These are phyloP conservation scores for Aspergillus panamensis DNA, from an alignment of 495 filamentous ascomycete genomes.

Conservation along the genomic window DNA sequence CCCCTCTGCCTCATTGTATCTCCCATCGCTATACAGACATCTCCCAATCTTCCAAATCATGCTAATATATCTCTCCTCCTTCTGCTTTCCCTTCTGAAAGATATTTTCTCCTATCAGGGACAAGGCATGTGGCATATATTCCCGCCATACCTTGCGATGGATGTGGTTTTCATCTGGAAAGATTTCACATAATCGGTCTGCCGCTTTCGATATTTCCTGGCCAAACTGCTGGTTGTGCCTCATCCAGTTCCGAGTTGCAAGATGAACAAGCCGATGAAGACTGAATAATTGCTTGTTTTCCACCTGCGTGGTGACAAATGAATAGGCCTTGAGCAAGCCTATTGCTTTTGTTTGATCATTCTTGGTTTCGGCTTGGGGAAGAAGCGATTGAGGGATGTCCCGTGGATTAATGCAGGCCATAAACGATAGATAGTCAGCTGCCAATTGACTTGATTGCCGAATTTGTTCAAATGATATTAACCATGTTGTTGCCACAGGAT, in stretches of 20 bases:
- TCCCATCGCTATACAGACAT: neutral
- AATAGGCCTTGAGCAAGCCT: conserved; percentile 24
- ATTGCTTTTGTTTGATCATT: conserved; percentile 17
- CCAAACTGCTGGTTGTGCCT: neutral
- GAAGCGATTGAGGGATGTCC: conserved; percentile 30
- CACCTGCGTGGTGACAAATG: conserved; percentile 18
- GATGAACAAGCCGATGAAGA: conserved; percentile 23
- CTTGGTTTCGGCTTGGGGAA: conserved; percentile 1
- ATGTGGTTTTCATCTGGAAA: conserved; percentile 1
- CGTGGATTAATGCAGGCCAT: conserved; percentile 41
- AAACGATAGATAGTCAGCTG: conserved; percentile 38
- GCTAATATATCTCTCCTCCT: neutral
- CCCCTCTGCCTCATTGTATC: neutral
- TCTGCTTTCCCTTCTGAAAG: neutral
- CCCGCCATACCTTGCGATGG: neutral
- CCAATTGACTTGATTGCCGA: conserved; percentile 21
- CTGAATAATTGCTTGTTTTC: neutral
- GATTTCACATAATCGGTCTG: neutral
- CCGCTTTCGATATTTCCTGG: neutral
- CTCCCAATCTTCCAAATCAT: neutral
- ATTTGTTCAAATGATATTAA: conserved; percentile 52
- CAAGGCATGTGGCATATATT: conserved; percentile 9
- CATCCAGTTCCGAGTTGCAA: conserved; percentile 24
- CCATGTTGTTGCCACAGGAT: conserved; percentile 55
- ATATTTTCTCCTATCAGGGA: neutral